Evolutionary conservation across 441 rosid species (phyloP).

Genomic region (Eruca vesicaria): DNA sequence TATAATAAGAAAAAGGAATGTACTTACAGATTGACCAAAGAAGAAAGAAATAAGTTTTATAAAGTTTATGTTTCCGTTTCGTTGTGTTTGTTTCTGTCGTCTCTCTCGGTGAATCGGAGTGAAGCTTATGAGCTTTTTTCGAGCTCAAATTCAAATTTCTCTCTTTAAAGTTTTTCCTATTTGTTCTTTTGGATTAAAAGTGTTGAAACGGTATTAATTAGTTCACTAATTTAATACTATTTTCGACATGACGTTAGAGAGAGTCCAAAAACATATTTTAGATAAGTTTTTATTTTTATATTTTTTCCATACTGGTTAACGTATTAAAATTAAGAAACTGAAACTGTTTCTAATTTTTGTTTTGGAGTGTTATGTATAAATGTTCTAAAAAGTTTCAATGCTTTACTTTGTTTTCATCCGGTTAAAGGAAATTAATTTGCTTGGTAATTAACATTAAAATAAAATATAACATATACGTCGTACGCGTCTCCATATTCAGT

Average conservation of each 20-base stretch:
- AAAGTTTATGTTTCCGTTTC: too few relatives aligned
- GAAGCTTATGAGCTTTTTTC: too few relatives aligned
- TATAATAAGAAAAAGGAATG: constrained; percentile 19
- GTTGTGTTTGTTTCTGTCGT: too few relatives aligned
- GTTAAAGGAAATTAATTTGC: constrained; percentile 12
- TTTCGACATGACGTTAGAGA: too few relatives aligned
- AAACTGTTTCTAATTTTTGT: constrained; percentile 3
- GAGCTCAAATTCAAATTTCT: too few relatives aligned
- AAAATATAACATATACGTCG: neutral
- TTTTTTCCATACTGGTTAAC: too few relatives aligned
- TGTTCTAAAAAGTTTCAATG: constrained; percentile 14
- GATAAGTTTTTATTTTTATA: constrained; percentile 14
- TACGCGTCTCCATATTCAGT: neutral
- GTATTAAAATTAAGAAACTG: neutral
- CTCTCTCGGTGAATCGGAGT: too few relatives aligned
- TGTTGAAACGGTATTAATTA: too few relatives aligned
- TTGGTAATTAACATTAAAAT: neutral
- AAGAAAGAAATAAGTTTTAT: constrained; percentile 5
- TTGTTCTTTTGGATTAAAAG: too few relatives aligned
- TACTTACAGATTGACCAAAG: constrained; percentile 47
- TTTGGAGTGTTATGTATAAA: neutral
- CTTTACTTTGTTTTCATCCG: neutral
- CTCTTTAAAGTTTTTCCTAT: neutral
- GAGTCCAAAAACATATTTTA: too few relatives aligned
- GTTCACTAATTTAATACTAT: too few relatives aligned